Evolutionary conservation across 768 basidiomycete genomes (phyloP).

Genomic region (Phylloporus sp.): DNA sequence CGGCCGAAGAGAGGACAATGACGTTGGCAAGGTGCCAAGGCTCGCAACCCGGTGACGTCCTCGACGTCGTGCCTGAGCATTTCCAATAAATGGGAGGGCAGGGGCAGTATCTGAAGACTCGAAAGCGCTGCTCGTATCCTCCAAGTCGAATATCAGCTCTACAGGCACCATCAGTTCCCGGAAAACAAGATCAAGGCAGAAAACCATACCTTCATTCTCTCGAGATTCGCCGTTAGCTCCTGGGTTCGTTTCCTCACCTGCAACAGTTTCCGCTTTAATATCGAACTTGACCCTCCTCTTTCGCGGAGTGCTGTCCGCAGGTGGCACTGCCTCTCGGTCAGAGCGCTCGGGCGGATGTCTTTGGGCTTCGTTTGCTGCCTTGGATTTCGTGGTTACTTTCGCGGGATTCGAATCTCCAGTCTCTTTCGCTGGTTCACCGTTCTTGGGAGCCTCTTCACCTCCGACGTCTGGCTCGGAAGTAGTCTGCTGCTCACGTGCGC

Average conservation of each 20-base stretch:
- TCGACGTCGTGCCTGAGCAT: slow-evolving; percentile 19
- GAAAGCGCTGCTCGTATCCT: slow-evolving; percentile 42
- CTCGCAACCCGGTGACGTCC: slow-evolving; percentile 28
- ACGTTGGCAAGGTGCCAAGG: slow-evolving; percentile 45
- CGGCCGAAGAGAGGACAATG: slow-evolving; percentile 58
- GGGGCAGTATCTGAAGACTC: slow-evolving; percentile 32
- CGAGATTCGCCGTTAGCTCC: slow-evolving; percentile 31
- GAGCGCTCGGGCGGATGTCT: slow-evolving; percentile 15
- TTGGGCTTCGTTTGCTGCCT: slow-evolving; percentile 8
- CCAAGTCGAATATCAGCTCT: slow-evolving; percentile 71
- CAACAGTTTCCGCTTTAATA: slow-evolving; percentile 50
- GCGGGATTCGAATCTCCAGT: slow-evolving; percentile 10
- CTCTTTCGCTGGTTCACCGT: slow-evolving; percentile 6
- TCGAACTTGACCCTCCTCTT: slow-evolving; percentile 70
- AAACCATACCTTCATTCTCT: slow-evolving; percentile 42
- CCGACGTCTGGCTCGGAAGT: slow-evolving; percentile 1
- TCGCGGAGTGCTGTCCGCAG: slow-evolving; percentile 38
- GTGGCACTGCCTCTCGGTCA: slow-evolving; percentile 20
- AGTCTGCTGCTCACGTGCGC: slow-evolving; percentile 18
- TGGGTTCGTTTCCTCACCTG: slow-evolving; percentile 37
- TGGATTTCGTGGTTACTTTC: slow-evolving; percentile 7
- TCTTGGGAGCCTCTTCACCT: slow-evolving; percentile 10
- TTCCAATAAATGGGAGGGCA: slow-evolving; percentile 34
- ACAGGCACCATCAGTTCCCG: slow-evolving; percentile 3
- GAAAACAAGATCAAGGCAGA: background rate